phyloP scores from a whole-genome alignment of 805 yeast genomes.

The Cephaloascus albidus region DNA sequence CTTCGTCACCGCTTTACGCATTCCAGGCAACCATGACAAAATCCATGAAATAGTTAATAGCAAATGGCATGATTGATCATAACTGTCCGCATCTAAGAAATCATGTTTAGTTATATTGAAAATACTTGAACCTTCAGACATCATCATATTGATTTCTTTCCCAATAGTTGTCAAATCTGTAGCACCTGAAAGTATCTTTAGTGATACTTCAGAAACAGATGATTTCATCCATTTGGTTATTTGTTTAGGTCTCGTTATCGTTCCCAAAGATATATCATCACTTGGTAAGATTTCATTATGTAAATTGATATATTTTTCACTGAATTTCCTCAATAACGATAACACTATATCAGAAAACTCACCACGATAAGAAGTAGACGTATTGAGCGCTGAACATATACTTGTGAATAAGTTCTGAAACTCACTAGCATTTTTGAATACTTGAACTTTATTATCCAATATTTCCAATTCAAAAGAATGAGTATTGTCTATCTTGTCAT shows the following conservation, averaged over 20 bases:
- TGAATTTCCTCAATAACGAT: slow-evolving; percentile 23
- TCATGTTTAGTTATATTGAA: slow-evolving; percentile 36
- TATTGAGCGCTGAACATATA: slow-evolving; percentile 45
- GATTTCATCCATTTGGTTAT: slow-evolving; percentile 6
- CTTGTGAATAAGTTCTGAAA: slow-evolving; percentile 37
- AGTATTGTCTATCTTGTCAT: slow-evolving; percentile 20
- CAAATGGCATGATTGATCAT: slow-evolving; percentile 42
- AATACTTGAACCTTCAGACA: slow-evolving; percentile 7
- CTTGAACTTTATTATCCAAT: slow-evolving; percentile 10
- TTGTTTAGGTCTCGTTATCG: slow-evolving; percentile 6
- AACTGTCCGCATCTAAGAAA: slow-evolving; percentile 40
- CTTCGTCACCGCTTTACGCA: slow-evolving; percentile 28
- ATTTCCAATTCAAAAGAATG: slow-evolving; percentile 7
- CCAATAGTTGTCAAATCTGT: slow-evolving; percentile 8
- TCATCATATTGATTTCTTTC: slow-evolving; percentile 1
- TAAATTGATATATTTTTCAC: slow-evolving; percentile 20
- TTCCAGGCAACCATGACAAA: slow-evolving; percentile 47
- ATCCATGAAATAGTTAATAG: slow-evolving; percentile 49
- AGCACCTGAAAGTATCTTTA: slow-evolving; percentile 5
- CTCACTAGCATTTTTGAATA: slow-evolving; percentile 33
- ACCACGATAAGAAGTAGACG: slow-evolving; percentile 48
- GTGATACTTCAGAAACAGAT: slow-evolving; percentile 1
- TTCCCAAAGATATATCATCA: slow-evolving; percentile 11
- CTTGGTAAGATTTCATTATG: slow-evolving; percentile 25
- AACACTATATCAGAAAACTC: slow-evolving; percentile 41